Conservation (phyloP, 2,329 filamentous ascomycete species). For the Malbranchea cinnamomea region DNA sequence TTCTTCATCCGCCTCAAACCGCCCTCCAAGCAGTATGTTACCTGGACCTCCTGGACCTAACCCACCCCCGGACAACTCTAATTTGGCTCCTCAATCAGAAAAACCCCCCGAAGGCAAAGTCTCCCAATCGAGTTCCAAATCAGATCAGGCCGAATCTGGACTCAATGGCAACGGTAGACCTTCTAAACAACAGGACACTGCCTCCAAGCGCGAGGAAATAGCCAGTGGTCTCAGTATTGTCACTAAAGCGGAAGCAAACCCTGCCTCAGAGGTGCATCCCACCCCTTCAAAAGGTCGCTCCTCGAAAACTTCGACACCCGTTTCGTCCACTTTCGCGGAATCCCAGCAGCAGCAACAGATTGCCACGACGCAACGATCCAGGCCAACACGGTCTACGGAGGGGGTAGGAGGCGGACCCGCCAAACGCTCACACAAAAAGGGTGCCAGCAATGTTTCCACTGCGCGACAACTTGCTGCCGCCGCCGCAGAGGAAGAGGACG, state of each 20-base stretch:
- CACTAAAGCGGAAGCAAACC: constrained; percentile 1
- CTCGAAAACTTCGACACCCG: constrained; percentile 18
- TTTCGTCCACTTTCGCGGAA: constrained; percentile 16
- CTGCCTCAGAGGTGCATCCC: not conserved
- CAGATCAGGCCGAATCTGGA: too few relatives aligned
- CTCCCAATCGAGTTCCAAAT: too few relatives aligned
- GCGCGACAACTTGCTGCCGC: constrained; percentile 19
- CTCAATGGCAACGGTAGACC: too few relatives aligned
- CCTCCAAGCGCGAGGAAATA: constrained; percentile 22
- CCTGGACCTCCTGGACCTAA: constrained; percentile 18
- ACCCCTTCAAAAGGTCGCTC: constrained; percentile 11
- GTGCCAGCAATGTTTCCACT: constrained; percentile 10
- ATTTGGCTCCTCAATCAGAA: constrained; percentile 14
- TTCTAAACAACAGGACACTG: constrained; percentile 9
- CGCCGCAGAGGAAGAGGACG: constrained; percentile 29
- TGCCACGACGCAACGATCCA: constrained; percentile 9
- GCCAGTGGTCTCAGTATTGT: constrained; percentile 9
- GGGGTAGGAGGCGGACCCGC: constrained; percentile 5
- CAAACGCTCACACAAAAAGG: constrained; percentile 24
- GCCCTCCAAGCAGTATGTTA: constrained; percentile 36
- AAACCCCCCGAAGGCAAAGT: constrained; percentile 32
- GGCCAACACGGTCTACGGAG: constrained; percentile 8
- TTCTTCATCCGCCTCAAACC: constrained; percentile 46
- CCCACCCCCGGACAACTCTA: constrained; percentile 15
- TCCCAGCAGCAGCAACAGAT: constrained; percentile 14